phyloP scores from a whole-genome alignment of 2,329 filamentous ascomycete species.

The Colletotrichum theobromicola region DNA sequence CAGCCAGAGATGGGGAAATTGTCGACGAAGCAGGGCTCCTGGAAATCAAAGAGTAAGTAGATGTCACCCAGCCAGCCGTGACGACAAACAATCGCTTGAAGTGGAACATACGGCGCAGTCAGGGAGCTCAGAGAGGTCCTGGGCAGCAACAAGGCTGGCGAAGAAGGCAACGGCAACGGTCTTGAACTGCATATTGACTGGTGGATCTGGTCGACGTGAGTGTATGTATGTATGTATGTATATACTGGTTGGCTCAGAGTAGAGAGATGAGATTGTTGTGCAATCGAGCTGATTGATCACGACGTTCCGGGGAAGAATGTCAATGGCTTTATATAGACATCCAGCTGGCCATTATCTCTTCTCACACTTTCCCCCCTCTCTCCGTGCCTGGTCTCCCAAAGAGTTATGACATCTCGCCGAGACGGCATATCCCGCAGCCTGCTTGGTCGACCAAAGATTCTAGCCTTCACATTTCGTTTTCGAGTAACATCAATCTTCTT shows the following conservation, averaged over 20 bases:
- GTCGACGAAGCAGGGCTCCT: conserved; percentile 17
- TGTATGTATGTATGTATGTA: neutral
- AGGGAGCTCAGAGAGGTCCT: conserved; percentile 13
- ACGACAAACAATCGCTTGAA: neutral
- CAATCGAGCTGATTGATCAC: neutral
- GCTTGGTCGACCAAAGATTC: neutral
- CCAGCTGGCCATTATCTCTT: neutral
- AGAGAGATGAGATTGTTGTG: neutral
- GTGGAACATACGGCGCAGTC: conserved; percentile 5
- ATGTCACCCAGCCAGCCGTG: neutral
- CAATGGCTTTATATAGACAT: conserved; percentile 3
- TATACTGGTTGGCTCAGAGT: neutral
- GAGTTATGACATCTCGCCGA: neutral
- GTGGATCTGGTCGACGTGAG: neutral
- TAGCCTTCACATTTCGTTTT: neutral
- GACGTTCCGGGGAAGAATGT: neutral
- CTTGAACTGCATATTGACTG: conserved; percentile 30
- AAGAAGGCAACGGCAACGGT: conserved; percentile 24
- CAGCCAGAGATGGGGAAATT: conserved; percentile 17
- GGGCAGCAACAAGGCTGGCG: conserved; percentile 23
- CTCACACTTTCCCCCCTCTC: neutral
- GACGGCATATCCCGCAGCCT: neutral
- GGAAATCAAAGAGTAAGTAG: neutral
- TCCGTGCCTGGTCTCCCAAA: neutral
- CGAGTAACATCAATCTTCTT: neutral